Base-by-base conservation (phyloP, 148 eudicot genomes). In the Pharnaceum exiguum region DNA sequence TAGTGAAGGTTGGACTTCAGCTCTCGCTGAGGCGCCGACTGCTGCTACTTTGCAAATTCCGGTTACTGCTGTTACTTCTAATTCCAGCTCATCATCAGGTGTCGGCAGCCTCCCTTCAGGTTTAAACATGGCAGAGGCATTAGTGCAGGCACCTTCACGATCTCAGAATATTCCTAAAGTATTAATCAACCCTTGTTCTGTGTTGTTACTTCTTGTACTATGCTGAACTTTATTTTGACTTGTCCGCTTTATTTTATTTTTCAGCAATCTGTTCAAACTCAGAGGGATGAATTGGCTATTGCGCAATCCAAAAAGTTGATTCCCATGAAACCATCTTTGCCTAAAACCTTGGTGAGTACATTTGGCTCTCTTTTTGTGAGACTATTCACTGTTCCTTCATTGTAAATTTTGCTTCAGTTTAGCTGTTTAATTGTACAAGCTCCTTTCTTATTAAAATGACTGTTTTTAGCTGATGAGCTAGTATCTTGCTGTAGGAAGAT, bases 1-100 rank as follows among this genome's bases (percentile, higher is more conserved):
- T 54, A 77, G 89, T 62, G 96, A 89, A 67, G 84, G 80, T 7
- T 82, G 96, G 89, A 86, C 96, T 19, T 91, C 98, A 7, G 86
- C 94, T 66, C 75, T 89, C 59, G 91, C 78, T 21, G 96, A 93
- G 75, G 96, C 76, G 38, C 96, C 95, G 57, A 44, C 57, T 25
- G 38, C 46, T 68, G 29, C 17, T 57, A 23, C 5, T 15, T 48
- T 27, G 24, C 48, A n/a, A n/a, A n/a, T 24, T 26, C 15, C 17
- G 10, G 38, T 36, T 13, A 45, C 46, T 4, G 37, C 22, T 55
- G 31, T 57, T 60, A 21, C 49, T 68, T 46, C 57, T 51, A 51
- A 27, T 58, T 28, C 72, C 9, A 36, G 60, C 47, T 45, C 80
- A 32, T 13, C 62, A 1, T 66, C 84, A 27, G 65, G 66, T 36